These are phyloP conservation scores for Picochlorum costavermella DNA, from an alignment of 139 green algal genomes.

Conservation along the genomic window DNA sequence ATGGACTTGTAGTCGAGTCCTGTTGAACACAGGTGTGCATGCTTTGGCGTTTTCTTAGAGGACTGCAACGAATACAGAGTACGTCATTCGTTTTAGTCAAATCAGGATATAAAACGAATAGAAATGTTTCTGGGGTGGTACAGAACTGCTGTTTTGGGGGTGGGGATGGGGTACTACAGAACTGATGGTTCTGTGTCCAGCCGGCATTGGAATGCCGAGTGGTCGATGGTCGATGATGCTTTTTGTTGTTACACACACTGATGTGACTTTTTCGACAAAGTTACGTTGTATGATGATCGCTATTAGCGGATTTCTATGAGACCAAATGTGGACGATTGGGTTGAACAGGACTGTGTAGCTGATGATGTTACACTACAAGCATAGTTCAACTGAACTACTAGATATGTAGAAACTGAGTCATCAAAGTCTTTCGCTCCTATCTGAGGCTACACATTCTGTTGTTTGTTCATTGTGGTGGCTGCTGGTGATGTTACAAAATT, in stretches of 20 bases:
- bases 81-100: too few species aligned
- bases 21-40: too few species aligned
- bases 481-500: conserved; percentile 14
- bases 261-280: conserved; percentile 12
- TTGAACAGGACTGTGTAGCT: neutral
- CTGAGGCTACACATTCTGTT: conserved; percentile 16
- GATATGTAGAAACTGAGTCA: conserved; percentile 13
- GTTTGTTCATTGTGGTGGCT: neutral
- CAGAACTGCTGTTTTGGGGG: too few species aligned
- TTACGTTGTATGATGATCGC: conserved; percentile 3
- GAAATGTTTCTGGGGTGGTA: too few species aligned
- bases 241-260: conserved; percentile 35
- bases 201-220: neutral
- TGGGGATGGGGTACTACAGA: neutral
- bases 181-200: neutral
- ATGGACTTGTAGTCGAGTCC: too few species aligned
- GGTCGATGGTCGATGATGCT: conserved; percentile 8
- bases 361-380: conserved; percentile 34
- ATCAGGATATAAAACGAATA: too few species aligned
- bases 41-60: too few species aligned
- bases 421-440: conserved; percentile 44
- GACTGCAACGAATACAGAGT: too few species aligned
- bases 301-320: conserved; percentile 37
- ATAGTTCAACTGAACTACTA: conserved; percentile 39
- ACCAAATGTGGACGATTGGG: neutral